These are phyloP conservation scores for Penicillium sp. DNA, from an alignment of 2,329 filamentous ascomycete genomes.

Conservation along the genomic window DNA sequence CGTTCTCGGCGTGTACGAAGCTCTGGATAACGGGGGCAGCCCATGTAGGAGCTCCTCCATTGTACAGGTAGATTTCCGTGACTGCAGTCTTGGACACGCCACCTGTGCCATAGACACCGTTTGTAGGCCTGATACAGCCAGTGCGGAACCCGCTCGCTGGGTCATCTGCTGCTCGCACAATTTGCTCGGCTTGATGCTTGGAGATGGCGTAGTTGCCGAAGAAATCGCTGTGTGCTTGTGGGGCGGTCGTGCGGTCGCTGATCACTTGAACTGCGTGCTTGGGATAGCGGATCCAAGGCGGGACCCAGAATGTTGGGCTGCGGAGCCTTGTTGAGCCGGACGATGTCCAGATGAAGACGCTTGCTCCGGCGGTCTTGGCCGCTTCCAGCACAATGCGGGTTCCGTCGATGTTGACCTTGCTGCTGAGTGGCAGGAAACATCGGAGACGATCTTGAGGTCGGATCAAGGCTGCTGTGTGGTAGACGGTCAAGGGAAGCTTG, in stretches of 20 bases:
- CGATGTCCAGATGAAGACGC: conserved; percentile 57
- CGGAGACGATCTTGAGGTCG: conserved; percentile 52
- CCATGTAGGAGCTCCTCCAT: conserved; percentile 46
- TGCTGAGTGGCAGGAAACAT: conserved; percentile 49
- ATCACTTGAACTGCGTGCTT: conserved; percentile 49
- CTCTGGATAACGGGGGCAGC: conserved; percentile 51
- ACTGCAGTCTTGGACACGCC: conserved; percentile 43
- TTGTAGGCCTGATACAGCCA: conserved; percentile 57
- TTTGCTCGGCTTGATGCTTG: conserved; percentile 55
- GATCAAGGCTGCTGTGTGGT: conserved; percentile 60
- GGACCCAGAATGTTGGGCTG: conserved; percentile 47
- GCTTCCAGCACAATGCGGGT: conserved; percentile 53
- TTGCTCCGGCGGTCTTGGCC: conserved; percentile 50
- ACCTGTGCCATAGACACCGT: conserved; percentile 55
- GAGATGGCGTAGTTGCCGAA: conserved; percentile 53
- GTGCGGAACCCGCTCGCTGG: conserved; percentile 49
- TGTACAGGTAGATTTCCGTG: conserved; percentile 43
- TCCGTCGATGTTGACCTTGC: conserved; percentile 55
- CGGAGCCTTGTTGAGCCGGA: conserved; percentile 52
- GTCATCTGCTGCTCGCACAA: conserved; percentile 51
- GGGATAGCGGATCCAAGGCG: conserved; percentile 48
- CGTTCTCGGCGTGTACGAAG: conserved; percentile 55
- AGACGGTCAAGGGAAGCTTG: conserved; percentile 56
- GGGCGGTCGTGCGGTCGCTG: conserved; percentile 44
- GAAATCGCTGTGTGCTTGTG: conserved; percentile 47